Conservation (phyloP, 257 asterid species). For the Avicennia marina region DNA sequence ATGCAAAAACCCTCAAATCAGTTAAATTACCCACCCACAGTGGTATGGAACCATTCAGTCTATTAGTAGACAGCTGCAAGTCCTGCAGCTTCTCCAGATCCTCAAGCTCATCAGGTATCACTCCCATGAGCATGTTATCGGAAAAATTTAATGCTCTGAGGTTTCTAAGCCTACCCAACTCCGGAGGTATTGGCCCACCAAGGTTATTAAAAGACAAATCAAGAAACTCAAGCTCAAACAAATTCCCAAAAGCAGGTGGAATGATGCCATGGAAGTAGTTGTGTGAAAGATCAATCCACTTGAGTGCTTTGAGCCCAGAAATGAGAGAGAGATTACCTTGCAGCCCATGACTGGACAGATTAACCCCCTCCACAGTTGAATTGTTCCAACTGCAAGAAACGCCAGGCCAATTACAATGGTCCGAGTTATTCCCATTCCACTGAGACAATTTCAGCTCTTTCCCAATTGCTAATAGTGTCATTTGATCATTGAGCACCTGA, state of each 20-base stretch:
- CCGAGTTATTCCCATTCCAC: conserved; percentile 62
- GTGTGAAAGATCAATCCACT: conserved; percentile 76
- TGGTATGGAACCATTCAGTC: conserved; percentile 84
- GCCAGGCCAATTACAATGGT: conserved; percentile 73
- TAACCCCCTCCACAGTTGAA: conserved; percentile 67
- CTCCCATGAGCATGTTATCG: conserved; percentile 46
- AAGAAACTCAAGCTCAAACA: conserved; percentile 73
- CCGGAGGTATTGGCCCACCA: conserved; percentile 56
- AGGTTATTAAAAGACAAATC: conserved; percentile 83
- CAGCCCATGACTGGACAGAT: conserved; percentile 58
- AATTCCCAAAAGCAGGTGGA: conserved; percentile 55
- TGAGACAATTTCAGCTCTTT: conserved; percentile 49
- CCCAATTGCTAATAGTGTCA: conserved; percentile 47
- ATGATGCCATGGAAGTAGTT: conserved; percentile 72
- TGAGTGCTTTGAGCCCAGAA: conserved; percentile 69
- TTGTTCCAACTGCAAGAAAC: conserved; percentile 61
- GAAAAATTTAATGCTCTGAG: conserved; percentile 72
- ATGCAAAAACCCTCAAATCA: conserved; percentile 56
- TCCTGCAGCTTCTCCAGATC: conserved; percentile 50
- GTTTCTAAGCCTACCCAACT: conserved; percentile 50
- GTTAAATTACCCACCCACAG: conserved; percentile 67
- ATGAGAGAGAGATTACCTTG: conserved; percentile 82
- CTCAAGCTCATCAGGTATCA: conserved; percentile 63
- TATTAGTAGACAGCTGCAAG: conserved; percentile 63
- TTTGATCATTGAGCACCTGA: conserved; percentile 37